phyloP scores from a whole-genome alignment of 179 eudicot species.

The Amaranthus tricolor region DNA sequence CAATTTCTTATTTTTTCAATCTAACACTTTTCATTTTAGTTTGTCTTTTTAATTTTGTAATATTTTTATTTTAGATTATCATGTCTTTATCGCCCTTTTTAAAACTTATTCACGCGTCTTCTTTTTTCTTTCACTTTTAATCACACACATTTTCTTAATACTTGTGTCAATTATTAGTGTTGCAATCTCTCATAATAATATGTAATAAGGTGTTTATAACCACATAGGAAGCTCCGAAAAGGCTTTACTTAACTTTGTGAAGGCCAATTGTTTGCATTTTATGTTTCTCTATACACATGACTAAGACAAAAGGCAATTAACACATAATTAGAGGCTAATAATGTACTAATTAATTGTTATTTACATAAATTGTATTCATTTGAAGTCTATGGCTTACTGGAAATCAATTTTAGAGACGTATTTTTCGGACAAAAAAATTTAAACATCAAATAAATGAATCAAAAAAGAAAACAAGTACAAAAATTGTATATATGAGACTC shows the following conservation, averaged over 20 bases:
- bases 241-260: not conserved
- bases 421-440: no score
- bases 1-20: not conserved
- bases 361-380: not conserved
- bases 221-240: constrained; percentile 4
- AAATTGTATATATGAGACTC: no score
- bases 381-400: no score
- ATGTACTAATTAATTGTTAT: no score
- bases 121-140: not conserved
- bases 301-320: not conserved
- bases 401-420: no score
- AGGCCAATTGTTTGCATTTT: not conserved
- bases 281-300: not conserved
- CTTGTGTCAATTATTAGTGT: not conserved
- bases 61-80: no score
- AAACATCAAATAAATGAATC: no score
- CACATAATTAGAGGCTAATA: not conserved
- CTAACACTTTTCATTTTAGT: no score
- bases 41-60: no score
- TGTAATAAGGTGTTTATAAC: not conserved
- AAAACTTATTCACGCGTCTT: not conserved
- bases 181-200: no score
- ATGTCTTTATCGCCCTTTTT: no score
- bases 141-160: not conserved
- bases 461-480: no score